Evolutionary conservation across 768 basidiomycete genomes (phyloP), one percentile per base, ranked within the genome.

Genomic region (Candolleomyces eurysporus): DNA sequence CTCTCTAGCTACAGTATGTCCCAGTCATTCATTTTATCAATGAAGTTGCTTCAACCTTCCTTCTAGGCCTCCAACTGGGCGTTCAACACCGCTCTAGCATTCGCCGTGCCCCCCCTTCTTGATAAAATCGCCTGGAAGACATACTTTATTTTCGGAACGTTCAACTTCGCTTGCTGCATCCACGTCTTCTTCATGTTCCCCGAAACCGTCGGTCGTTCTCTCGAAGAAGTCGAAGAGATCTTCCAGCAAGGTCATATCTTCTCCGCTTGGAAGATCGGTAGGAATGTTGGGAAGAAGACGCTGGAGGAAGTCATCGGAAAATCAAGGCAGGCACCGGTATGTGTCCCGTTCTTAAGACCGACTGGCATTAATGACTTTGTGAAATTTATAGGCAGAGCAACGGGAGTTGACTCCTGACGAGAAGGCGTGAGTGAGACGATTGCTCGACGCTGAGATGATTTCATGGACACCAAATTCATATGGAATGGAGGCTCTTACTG

Each of bases 101-200:
- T 84, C 76, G 88, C 88, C 8, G 89, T 90, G 1, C 91, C 91
- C 0, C 89, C 90, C 0, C 84, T 83, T 7, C 82, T 92, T 52
- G 72, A 82, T 31, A 78, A 64, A 64, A 90, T 92, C 62, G 88
- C 87, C 16, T 88, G 85, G 81, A 88, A 84, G 74, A 91, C 79
- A 2, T 91, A 90, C 73, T 90, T 90, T 73, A 85, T 91, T 71
- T 90, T 91, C 68, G 89, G 86, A 9, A 74, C 88, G 10, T 90
- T 90, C 83, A 89, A 90, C 78, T 85, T 88, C 61, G 84, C 86
- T 0, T 87, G 85, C 1, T 87, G 81, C 70, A 74, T 90, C 57
- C 89, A 91, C 66, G 77, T 91, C 61, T 76, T 88, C 68, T 91
- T 92, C 81, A 87, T 88, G 81, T 92, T 84, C 80, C 91, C 90